Conservation (phyloP, 2,329 filamentous ascomycete genomes). For the Dactylellina leptospora region DNA sequence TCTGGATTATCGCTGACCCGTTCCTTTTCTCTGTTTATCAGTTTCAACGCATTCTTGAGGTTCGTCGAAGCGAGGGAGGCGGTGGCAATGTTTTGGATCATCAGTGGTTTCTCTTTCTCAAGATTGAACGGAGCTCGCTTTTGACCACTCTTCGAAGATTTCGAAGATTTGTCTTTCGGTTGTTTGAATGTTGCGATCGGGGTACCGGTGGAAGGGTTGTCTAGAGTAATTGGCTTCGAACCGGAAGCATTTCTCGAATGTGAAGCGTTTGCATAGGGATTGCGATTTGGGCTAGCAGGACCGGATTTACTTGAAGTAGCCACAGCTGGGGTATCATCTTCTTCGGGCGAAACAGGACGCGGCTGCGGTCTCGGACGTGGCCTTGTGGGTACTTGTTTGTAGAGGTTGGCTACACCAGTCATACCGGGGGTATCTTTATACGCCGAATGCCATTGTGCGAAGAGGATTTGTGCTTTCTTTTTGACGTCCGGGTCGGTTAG, state of each 20-base stretch:
- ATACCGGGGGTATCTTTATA: constrained; percentile 85
- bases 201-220: constrained; percentile 60
- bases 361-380: constrained; percentile 57
- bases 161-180: constrained; percentile 57
- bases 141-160: constrained; percentile 63
- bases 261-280: constrained; percentile 61
- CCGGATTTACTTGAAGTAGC: constrained; percentile 46
- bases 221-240: constrained; percentile 58
- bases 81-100: constrained; percentile 88
- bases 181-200: constrained; percentile 58
- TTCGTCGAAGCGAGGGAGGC: constrained; percentile 91
- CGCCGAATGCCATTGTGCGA: constrained; percentile 82
- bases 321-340: constrained; percentile 55
- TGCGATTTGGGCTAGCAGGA: constrained; percentile 53
- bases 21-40: constrained; percentile 87
- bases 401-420: constrained; percentile 79
- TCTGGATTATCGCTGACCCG: constrained; percentile 84
- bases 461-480: constrained; percentile 85
- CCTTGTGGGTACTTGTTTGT: constrained; percentile 72
- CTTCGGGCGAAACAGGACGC: constrained; percentile 61
- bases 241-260: constrained; percentile 57
- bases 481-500: constrained; percentile 86
- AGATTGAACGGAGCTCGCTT: constrained; percentile 77
- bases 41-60: constrained; percentile 83
- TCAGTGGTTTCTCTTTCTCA: constrained; percentile 83